These are phyloP conservation scores for Polytolypa hystricis DNA, from an alignment of 2,329 filamentous ascomycete species.

Conservation along the genomic window DNA sequence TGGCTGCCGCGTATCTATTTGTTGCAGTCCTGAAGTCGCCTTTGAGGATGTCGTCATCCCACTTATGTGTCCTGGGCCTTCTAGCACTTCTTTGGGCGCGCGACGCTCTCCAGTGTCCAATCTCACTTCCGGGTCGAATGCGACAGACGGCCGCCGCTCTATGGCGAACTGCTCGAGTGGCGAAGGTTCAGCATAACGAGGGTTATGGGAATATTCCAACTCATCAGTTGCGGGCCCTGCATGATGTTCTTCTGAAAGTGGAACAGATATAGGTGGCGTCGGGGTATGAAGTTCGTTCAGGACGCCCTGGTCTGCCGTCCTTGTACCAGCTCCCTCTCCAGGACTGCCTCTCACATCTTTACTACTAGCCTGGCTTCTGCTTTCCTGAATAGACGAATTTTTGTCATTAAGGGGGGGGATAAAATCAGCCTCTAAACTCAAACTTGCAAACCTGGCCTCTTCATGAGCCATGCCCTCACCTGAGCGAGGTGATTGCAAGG, in stretches of 20 bases:
- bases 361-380: neutral
- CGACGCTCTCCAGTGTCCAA: conserved; percentile 26
- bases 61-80: too few species aligned
- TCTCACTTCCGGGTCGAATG: conserved; percentile 30
- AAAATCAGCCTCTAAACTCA: conserved; percentile 32
- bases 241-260: conserved; percentile 25
- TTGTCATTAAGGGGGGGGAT: neutral
- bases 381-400: neutral
- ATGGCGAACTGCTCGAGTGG: conserved; percentile 33
- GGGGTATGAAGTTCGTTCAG: conserved; percentile 30
- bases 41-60: neutral
- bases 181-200: conserved; percentile 26
- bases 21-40: neutral
- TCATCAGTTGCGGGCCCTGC: conserved; percentile 13
- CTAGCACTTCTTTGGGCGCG: neutral
- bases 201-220: conserved; percentile 25
- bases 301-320: conserved; percentile 15
- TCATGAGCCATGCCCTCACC: conserved; percentile 28
- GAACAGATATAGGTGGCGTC: conserved; percentile 37
- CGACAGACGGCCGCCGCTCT: conserved; percentile 31
- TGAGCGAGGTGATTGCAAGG: conserved; percentile 14
- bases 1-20: neutral
- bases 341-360: neutral
- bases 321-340: neutral
- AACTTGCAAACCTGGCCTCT: conserved; percentile 24